These are phyloP conservation scores for Camptophora hylomeconis DNA, from an alignment of 2,329 filamentous ascomycete species.

Conservation along the genomic window DNA sequence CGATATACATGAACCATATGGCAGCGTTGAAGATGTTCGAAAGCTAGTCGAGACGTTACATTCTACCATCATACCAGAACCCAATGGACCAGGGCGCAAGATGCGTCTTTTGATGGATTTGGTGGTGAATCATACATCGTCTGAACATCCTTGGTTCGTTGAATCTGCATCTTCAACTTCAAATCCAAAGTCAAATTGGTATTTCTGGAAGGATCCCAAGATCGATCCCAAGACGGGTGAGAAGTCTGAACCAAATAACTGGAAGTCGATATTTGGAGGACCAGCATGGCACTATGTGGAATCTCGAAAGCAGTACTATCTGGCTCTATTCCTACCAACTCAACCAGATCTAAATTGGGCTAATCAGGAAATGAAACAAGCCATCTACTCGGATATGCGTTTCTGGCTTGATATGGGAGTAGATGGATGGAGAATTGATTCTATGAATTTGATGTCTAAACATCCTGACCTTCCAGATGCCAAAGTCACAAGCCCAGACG, in stretches of 20 bases:
- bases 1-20: slow-evolving; percentile 47
- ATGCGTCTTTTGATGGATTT: slow-evolving; percentile 60
- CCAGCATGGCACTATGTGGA: slow-evolving; percentile 11
- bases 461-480: slow-evolving; percentile 41
- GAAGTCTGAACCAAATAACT: slow-evolving; percentile 50
- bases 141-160: slow-evolving; percentile 55
- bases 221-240: slow-evolving; percentile 40
- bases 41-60: slow-evolving; percentile 43
- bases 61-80: no score
- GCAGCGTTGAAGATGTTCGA: slow-evolving; percentile 49
- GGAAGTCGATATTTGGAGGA: slow-evolving; percentile 27
- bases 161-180: slow-evolving; percentile 37
- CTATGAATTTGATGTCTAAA: slow-evolving; percentile 55
- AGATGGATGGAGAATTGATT: slow-evolving; percentile 55
- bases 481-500: slow-evolving; percentile 35
- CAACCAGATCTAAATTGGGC: slow-evolving; percentile 75
- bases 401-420: slow-evolving; percentile 64
- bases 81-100: no score
- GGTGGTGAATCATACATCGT: slow-evolving; percentile 60
- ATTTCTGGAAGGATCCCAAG: slow-evolving; percentile 48
- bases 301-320: slow-evolving; percentile 44
- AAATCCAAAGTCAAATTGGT: slow-evolving; percentile 45
- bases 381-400: slow-evolving; percentile 54
- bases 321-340: slow-evolving; percentile 55
- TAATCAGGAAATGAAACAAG: slow-evolving; percentile 46